A percentile compares a stretch with the other conserved stretches of the same genome.
phyloP scores from a whole-genome alignment of 2,329 filamentous ascomycete genomes.

The Incumbomyces lentus region DNA sequence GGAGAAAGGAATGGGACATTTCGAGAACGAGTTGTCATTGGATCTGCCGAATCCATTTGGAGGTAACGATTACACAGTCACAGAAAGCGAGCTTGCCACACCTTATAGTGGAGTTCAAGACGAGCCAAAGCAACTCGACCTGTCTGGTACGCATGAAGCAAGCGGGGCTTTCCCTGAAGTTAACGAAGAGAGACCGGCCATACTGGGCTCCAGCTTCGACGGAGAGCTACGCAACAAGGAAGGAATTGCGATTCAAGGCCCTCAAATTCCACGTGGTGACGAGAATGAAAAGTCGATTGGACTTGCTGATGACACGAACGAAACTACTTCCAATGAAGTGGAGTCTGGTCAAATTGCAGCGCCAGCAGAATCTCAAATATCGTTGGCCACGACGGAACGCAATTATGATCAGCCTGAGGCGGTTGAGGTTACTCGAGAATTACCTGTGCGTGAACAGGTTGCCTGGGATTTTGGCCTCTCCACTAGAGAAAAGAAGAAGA shows the following conservation, averaged over 20 bases:
- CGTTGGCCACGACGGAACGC: not conserved
- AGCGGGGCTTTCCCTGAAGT: not conserved
- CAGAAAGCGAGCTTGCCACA: not conserved
- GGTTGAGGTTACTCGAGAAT: constrained; percentile 18
- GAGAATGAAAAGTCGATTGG: too few species aligned
- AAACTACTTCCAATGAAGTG: too few species aligned
- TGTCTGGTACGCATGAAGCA: not conserved
- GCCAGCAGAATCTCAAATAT: too few species aligned
- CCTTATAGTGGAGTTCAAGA: not conserved
- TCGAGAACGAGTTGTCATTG: not conserved
- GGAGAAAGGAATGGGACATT: too few species aligned
- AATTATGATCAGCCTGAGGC: constrained; percentile 8
- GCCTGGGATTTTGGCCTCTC: constrained; percentile 7
- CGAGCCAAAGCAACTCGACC: not conserved
- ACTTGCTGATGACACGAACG: too few species aligned
- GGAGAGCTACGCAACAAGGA: too few species aligned
- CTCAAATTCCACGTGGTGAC: too few species aligned
- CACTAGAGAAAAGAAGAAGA: constrained; percentile 14
- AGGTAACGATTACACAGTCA: not conserved
- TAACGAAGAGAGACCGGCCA: too few species aligned
- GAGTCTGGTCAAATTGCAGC: too few species aligned
- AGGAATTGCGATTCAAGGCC: too few species aligned
- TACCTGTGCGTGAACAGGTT: constrained; percentile 5
- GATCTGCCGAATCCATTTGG: not conserved
- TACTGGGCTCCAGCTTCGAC: too few species aligned